These are phyloP conservation scores for Chrysoporthe austroafricana DNA, from an alignment of 2,329 filamentous ascomycete genomes.

Conservation along the genomic window DNA sequence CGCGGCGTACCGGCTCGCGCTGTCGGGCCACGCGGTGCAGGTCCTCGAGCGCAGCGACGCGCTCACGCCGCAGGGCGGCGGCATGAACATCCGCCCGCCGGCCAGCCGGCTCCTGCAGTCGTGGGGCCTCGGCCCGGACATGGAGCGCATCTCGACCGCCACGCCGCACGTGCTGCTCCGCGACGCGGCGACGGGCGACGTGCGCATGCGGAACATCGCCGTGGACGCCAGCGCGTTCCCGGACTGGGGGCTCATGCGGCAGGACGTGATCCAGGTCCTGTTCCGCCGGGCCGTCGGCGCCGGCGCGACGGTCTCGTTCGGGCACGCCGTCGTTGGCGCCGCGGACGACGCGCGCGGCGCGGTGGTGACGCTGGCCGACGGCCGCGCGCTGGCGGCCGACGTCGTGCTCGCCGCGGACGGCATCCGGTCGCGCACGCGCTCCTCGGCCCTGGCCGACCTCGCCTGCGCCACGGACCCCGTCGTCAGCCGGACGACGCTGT, in stretches of 20 bases:
- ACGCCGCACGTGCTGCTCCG: slow-evolving; percentile 28
- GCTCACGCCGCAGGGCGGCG: slow-evolving; percentile 29
- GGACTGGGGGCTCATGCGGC: slow-evolving; percentile 30
- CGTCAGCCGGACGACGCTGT: slow-evolving; percentile 30
- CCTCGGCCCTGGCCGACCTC: slow-evolving; percentile 40
- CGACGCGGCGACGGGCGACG: slow-evolving; percentile 27
- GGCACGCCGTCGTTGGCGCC: neutral
- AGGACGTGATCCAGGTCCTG: slow-evolving; percentile 28
- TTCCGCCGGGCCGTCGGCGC: slow-evolving; percentile 16
- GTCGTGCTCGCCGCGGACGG: slow-evolving; percentile 49
- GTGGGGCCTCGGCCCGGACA: slow-evolving; percentile 28
- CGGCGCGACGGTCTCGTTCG: slow-evolving; percentile 13
- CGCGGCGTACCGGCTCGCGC: slow-evolving; percentile 29
- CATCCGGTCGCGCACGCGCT: slow-evolving; percentile 47
- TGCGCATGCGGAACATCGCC: slow-evolving; percentile 24
- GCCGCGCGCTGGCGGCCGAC: slow-evolving; percentile 44
- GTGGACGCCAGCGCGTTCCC: slow-evolving; percentile 26
- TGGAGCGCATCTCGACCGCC: slow-evolving; percentile 20
- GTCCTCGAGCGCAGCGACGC: slow-evolving; percentile 31
- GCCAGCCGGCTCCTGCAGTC: slow-evolving; percentile 29
- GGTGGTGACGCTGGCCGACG: slow-evolving; percentile 28
- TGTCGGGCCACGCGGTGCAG: slow-evolving; percentile 27
- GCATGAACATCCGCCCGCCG: slow-evolving; percentile 31
- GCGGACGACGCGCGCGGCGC: slow-evolving; percentile 2
- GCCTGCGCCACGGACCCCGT: slow-evolving; percentile 26